These are phyloP conservation scores for Neocucurbitaria cava DNA, from an alignment of 2,329 filamentous ascomycete genomes.

Conservation along the genomic window DNA sequence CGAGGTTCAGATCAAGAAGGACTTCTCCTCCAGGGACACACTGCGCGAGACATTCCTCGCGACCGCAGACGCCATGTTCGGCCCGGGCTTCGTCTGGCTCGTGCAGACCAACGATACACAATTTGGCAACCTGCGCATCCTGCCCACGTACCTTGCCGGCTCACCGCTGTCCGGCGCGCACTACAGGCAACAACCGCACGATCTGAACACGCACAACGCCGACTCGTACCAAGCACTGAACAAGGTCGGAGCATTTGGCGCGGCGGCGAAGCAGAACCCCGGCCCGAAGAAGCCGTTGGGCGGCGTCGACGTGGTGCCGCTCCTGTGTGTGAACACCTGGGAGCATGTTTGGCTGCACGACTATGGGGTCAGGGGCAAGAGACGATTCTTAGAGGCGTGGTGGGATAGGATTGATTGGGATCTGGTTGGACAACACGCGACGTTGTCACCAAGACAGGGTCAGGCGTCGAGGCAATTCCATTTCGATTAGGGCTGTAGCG, in stretches of 20 bases:
- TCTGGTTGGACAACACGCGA: slow-evolving; percentile 60
- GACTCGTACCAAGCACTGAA: slow-evolving; percentile 43
- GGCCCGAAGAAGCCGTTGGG: slow-evolving; percentile 63
- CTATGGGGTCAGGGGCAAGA: slow-evolving; percentile 79
- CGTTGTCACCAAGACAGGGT: slow-evolving; percentile 3
- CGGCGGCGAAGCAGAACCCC: slow-evolving; percentile 31
- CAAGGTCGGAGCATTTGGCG: slow-evolving; percentile 50
- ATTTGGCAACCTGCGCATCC: slow-evolving; percentile 66
- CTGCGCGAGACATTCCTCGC: slow-evolving; percentile 80
- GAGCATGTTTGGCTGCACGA: slow-evolving; percentile 91
- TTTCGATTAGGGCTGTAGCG: slow-evolving; percentile 6
- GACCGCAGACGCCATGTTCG: slow-evolving; percentile 91
- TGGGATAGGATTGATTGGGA: slow-evolving; percentile 90
- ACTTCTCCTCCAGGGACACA: slow-evolving; percentile 84
- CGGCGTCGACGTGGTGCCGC: slow-evolving; percentile 72
- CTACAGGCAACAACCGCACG: slow-evolving; percentile 72
- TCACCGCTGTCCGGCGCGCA: slow-evolving; percentile 86
- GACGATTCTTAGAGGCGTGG: slow-evolving; percentile 77
- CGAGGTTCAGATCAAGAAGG: slow-evolving; percentile 66
- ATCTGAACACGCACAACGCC: slow-evolving; percentile 69
- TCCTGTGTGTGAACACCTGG: slow-evolving; percentile 95
- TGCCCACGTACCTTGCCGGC: slow-evolving; percentile 90
- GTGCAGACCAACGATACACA: slow-evolving; percentile 61
- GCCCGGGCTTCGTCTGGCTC: slow-evolving; percentile 96
- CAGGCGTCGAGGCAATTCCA: slow-evolving; percentile 9